Conservation (phyloP, 2,329 filamentous ascomycete genomes). For the Colletotrichum plurivorum region DNA sequence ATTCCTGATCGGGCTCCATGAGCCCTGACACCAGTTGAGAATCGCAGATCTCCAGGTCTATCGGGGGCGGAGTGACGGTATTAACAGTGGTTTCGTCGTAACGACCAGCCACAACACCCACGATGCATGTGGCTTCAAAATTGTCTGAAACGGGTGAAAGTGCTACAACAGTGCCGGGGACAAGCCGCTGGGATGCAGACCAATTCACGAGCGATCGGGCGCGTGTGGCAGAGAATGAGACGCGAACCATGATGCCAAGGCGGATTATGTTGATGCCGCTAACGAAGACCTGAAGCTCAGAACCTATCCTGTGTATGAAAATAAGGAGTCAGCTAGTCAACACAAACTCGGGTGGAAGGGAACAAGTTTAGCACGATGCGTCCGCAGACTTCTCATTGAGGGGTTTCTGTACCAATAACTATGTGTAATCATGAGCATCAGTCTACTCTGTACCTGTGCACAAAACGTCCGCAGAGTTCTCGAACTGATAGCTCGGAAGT, state of each 20-base stretch:
- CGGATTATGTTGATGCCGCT: conserved; percentile 43
- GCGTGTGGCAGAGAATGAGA: conserved; percentile 79
- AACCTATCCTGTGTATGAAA: not conserved
- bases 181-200: conserved; percentile 65
- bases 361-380: too few species aligned
- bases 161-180: conserved; percentile 67
- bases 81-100: conserved; percentile 18
- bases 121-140: conserved; percentile 75
- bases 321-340: not conserved
- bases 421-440: too few species aligned
- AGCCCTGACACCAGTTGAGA: conserved; percentile 50
- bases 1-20: conserved; percentile 78
- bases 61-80: conserved; percentile 42
- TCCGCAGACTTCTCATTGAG: too few species aligned
- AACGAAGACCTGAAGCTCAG: conserved; percentile 12
- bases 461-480: too few species aligned
- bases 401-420: too few species aligned
- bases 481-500: too few species aligned
- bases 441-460: too few species aligned
- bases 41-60: conserved; percentile 66
- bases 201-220: conserved; percentile 78
- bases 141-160: conserved; percentile 68
- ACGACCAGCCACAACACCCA: conserved; percentile 79
- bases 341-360: not conserved
- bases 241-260: conserved; percentile 74